Conservation (phyloP, 495 filamentous ascomycete species). For the Penicillium longicatenatum region DNA sequence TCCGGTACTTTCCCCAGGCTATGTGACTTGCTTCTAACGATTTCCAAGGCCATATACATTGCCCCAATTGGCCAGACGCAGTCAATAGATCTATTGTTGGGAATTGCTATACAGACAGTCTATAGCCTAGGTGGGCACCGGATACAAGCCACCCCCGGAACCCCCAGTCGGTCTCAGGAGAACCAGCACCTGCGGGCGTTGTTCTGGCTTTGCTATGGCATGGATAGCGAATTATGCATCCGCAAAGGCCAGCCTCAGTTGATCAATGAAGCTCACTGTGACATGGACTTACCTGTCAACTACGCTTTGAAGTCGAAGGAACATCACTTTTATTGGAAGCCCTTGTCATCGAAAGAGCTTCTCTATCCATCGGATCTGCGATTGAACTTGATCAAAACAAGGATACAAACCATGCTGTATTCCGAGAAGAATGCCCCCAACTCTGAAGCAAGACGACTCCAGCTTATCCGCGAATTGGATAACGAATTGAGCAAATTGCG, state of each 20-base stretch:
- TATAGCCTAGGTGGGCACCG: slow-evolving; percentile 25
- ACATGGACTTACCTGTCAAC: slow-evolving; percentile 29
- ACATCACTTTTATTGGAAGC: slow-evolving; percentile 25
- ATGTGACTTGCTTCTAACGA: not conserved
- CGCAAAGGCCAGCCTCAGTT: slow-evolving; percentile 28
- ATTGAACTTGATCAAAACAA: slow-evolving; percentile 31
- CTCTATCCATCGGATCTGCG: slow-evolving; percentile 34
- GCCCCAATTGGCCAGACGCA: slow-evolving; percentile 26
- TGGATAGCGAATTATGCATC: slow-evolving; percentile 38
- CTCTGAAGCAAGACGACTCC: slow-evolving; percentile 25
- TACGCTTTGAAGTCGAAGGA: slow-evolving; percentile 25
- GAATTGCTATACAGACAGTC: slow-evolving; percentile 23
- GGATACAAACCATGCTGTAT: slow-evolving; percentile 29
- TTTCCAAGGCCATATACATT: slow-evolving; percentile 23
- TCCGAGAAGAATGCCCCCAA: slow-evolving; percentile 15
- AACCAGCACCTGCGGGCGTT: slow-evolving; percentile 31
- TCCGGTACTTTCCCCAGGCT: not conserved
- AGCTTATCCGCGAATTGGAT: slow-evolving; percentile 31
- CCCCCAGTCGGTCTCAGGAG: slow-evolving; percentile 7
- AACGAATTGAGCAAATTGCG: slow-evolving; percentile 28
- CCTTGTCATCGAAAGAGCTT: slow-evolving; percentile 25
- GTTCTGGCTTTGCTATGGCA: slow-evolving; percentile 40
- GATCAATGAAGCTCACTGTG: slow-evolving; percentile 34
- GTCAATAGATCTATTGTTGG: slow-evolving; percentile 24
- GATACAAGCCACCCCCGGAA: slow-evolving; percentile 4